Conservation (phyloP, 1,284 basidiomycete genomes). For the Heliocybe sulcata region DNA sequence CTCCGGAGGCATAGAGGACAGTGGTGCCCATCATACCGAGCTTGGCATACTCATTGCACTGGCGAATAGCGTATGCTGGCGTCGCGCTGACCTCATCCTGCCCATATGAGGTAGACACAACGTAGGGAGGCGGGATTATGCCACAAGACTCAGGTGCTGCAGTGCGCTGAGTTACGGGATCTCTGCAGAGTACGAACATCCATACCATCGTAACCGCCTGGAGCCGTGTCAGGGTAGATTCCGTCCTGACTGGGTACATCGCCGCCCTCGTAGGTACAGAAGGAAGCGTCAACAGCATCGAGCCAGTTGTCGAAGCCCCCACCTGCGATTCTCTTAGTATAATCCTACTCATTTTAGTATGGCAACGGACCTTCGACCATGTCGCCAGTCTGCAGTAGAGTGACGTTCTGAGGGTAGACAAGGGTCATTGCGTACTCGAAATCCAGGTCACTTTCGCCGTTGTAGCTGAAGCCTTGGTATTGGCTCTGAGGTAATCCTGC, state of each 20-base stretch:
- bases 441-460: constrained; percentile 51
- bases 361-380: constrained; percentile 25
- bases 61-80: constrained; percentile 27
- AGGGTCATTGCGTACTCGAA: constrained; percentile 43
- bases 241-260: constrained; percentile 45
- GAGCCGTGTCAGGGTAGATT: constrained; percentile 42
- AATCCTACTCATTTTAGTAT: too few relatives aligned
- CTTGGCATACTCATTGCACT: constrained; percentile 36
- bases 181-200: constrained; percentile 9
- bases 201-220: constrained; percentile 34
- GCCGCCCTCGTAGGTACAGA: constrained; percentile 55
- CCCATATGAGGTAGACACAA: constrained; percentile 33
- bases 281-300: constrained; percentile 40
- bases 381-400: constrained; percentile 43
- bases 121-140: constrained; percentile 27
- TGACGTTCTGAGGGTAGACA: constrained; percentile 32
- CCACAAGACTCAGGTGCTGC: constrained; percentile 28
- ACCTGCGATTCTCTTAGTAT: too few relatives aligned
- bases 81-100: constrained; percentile 28
- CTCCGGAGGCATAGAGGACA: constrained; percentile 25
- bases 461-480: constrained; percentile 29
- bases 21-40: constrained; percentile 27
- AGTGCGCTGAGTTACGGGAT: neutral
- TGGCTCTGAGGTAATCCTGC: constrained; percentile 24
- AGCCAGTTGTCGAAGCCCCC: constrained; percentile 39